Conservation (phyloP, 208 protist species). For the Wallacemonas collosoma region DNA sequence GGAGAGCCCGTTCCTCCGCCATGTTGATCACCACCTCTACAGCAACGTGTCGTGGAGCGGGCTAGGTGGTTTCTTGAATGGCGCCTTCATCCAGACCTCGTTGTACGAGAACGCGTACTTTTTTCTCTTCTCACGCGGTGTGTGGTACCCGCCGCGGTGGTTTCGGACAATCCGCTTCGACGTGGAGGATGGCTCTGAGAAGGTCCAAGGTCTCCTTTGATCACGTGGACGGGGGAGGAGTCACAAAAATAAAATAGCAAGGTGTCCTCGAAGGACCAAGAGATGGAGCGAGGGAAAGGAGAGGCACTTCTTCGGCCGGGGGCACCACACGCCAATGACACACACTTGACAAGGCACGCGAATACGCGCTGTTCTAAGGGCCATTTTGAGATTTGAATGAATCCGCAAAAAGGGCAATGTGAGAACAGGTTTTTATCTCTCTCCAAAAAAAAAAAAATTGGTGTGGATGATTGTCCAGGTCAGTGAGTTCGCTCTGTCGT, state of each 20-base stretch:
- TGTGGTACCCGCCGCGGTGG: constrained; percentile 80
- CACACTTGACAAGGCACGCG: too few relatives aligned
- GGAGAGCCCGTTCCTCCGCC: neutral
- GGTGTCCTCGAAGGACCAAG: neutral
- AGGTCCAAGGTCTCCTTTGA: constrained; percentile 13
- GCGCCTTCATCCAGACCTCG: constrained; percentile 55
- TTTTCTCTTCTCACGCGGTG: constrained; percentile 70
- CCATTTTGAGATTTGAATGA: too few relatives aligned
- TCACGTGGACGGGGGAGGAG: neutral
- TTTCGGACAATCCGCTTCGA: constrained; percentile 63
- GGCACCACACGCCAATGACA: too few relatives aligned
- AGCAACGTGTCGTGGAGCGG: constrained; percentile 71
- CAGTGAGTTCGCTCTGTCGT: too few relatives aligned
- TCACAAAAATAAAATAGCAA: neutral
- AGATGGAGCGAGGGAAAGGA: neutral
- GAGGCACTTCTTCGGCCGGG: too few relatives aligned
- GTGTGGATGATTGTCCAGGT: too few relatives aligned
- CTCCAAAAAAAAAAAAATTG: too few relatives aligned
- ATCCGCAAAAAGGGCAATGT: too few relatives aligned
- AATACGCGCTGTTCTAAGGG: too few relatives aligned
- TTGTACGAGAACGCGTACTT: constrained; percentile 87
- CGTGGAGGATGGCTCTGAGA: constrained; percentile 36
- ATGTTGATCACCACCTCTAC: constrained; percentile 75
- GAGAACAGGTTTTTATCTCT: too few relatives aligned
- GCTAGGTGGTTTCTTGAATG: constrained; percentile 62